Base-by-base conservation (phyloP, 345 rosid genomes). In the Populus alba region DNA sequence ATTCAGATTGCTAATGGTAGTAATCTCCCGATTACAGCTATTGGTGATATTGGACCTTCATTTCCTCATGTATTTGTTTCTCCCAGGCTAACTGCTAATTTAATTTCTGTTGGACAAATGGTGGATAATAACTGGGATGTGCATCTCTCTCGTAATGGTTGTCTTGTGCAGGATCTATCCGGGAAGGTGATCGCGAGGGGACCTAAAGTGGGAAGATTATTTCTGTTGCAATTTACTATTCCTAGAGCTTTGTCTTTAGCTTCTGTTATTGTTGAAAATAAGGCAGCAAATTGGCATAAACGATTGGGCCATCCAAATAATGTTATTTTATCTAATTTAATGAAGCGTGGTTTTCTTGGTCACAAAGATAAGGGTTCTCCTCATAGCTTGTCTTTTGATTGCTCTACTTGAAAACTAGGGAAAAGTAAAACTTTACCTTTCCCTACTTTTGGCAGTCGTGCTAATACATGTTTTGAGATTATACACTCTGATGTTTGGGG, bases 91-190 rank as follows among this genome's bases (percentile, higher is more conserved):
- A 18, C 27, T 43, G 4, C 51, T 75, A 61, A 22, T 41, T 43
- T 74, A 6, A 6, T 22, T 65, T 75, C 0, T 1, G 6, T 31
- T 41, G 62, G 61, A 1, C 6, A 75, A 65, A 22, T 62, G 4
- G 62, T 75, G 29, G 71, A 74, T n/a, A 23, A 61, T 25, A 61
- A 74, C 1, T 77, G 16, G 22, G 23, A 38, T 55, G 80, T 77
- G 2, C 16, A 31, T 59, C 70, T 77, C 41, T 77, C 62, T 53
- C 15, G 16, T 55, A 8, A 20, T 70, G 70, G 37, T 61, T 78
- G 71, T 35, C 4, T 29, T 78, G 37, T 62, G 25, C 18, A 71
- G 9, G 81, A 72, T 78, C 57, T 62, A 5, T 63, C 38, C 22
- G 43, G 76, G 72, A 72, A 20, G 12, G n/a, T 72, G 29, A 47